Percentiles rank a stretch among this genome's conserved stretches.
phyloP scores from a whole-genome alignment of 805 yeast species.

The Ogataea henricii region DNA sequence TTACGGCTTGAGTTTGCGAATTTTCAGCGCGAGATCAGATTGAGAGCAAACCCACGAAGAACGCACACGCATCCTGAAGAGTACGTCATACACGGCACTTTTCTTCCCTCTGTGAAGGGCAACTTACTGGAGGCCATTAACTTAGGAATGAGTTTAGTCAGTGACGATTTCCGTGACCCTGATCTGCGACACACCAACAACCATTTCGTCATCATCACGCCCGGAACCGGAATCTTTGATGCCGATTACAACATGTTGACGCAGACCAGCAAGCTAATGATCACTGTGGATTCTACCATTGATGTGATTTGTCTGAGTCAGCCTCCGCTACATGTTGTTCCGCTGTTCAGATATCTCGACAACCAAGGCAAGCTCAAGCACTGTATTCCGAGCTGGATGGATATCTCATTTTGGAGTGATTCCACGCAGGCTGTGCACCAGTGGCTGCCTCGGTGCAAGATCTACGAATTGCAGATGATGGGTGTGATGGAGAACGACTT shows the following conservation, averaged over 20 bases:
- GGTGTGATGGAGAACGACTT: conserved; percentile 93
- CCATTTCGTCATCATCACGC: conserved; percentile 85
- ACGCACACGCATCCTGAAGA: conserved; percentile 37
- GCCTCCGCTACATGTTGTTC: conserved; percentile 91
- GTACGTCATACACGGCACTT: conserved; percentile 55
- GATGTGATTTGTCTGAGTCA: conserved; percentile 87
- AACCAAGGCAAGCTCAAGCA: conserved; percentile 53
- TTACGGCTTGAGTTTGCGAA: conserved; percentile 81
- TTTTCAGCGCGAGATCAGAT: conserved; percentile 72
- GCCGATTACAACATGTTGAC: conserved; percentile 79
- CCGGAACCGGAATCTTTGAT: conserved; percentile 93
- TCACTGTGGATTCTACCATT: conserved; percentile 79
- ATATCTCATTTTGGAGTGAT: conserved; percentile 86
- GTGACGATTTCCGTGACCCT: conserved; percentile 77
- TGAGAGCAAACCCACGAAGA: conserved; percentile 40
- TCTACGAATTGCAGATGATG: conserved; percentile 97
- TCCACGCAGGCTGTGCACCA: conserved; percentile 47
- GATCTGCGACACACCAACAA: conserved; percentile 88
- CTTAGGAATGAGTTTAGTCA: conserved; percentile 73
- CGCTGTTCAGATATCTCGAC: conserved; percentile 74
- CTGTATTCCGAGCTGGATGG: conserved; percentile 94
- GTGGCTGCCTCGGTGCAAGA: conserved; percentile 94
- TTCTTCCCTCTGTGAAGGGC: conserved; percentile 87
- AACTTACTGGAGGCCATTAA: conserved; percentile 86
- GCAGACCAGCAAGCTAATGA: conserved; percentile 72